phyloP scores from a whole-genome alignment of 805 yeast genomes.

The Wickerhamomyces pijperi region DNA sequence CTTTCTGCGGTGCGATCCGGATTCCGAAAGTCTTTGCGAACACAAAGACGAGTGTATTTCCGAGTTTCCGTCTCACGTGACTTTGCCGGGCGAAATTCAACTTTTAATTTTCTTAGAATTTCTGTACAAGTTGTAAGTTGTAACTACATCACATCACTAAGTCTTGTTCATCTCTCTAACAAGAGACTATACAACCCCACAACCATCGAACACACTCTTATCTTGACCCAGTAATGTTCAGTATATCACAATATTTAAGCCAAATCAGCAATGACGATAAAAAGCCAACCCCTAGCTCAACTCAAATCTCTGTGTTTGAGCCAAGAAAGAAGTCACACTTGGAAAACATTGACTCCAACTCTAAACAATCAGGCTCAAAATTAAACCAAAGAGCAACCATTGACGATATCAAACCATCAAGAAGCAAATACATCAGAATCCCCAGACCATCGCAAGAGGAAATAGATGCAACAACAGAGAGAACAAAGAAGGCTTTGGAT shows the following conservation, averaged over 20 bases:
- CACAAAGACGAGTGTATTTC: no score
- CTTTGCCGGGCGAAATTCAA: no score
- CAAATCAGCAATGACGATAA: not conserved
- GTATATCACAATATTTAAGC: not conserved
- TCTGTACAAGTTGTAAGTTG: no score
- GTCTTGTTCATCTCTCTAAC: no score
- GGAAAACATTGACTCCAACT: not conserved
- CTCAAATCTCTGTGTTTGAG: not conserved
- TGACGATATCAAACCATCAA: constrained; percentile 50
- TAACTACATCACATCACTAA: no score
- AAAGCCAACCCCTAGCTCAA: not conserved
- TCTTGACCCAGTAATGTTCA: not conserved
- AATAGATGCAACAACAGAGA: constrained; percentile 33
- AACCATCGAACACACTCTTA: not conserved
- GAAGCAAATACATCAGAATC: constrained; percentile 28
- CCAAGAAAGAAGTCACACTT: not conserved
- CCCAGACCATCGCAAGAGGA: constrained; percentile 37
- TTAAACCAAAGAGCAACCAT: constrained; percentile 13
- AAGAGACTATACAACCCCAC: no score
- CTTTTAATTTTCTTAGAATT: no score
- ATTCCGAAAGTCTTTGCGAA: no score
- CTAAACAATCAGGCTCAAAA: not conserved
- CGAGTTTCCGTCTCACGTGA: no score
- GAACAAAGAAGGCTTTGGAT: constrained; percentile 48
- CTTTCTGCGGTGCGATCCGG: no score